A percentile compares a stretch with the other conserved stretches of the same genome.
Conservation (phyloP, 2,329 filamentous ascomycete genomes). For the Nemania sp. region DNA sequence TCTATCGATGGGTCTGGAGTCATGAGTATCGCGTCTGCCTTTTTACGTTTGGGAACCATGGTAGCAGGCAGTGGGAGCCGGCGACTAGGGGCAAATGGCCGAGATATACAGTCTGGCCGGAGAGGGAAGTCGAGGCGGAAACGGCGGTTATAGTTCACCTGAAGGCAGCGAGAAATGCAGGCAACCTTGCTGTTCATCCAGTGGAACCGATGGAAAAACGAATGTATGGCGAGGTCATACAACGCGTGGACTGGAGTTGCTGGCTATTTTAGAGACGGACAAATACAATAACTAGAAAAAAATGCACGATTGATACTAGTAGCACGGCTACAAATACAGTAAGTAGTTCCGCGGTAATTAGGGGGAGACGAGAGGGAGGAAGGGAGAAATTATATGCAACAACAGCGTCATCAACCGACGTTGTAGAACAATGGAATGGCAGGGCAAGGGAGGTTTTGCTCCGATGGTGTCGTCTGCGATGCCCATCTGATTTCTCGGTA, state of each 20-base stretch:
- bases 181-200: conserved; percentile 29
- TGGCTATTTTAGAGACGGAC: too few species aligned
- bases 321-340: too few species aligned
- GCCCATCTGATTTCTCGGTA: too few species aligned
- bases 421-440: neutral
- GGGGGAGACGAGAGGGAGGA: too few species aligned
- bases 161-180: conserved; percentile 25
- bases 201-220: conserved; percentile 1
- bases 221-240: too few species aligned
- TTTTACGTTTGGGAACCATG: conserved; percentile 49
- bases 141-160: conserved; percentile 13
- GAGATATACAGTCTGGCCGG: conserved; percentile 20
- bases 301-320: too few species aligned
- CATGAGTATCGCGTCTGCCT: conserved; percentile 29
- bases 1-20: conserved; percentile 3
- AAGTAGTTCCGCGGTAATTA: too few species aligned
- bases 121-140: conserved; percentile 24
- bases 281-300: too few species aligned
- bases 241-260: too few species aligned
- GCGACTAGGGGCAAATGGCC: neutral
- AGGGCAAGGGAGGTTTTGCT: conserved; percentile 13
- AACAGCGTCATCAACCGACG: conserved; percentile 8
- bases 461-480: conserved; percentile 2
- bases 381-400: neutral
- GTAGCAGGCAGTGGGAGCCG: conserved; percentile 10